These are phyloP conservation scores for Phragmites australis DNA, from an alignment of 176 grass and related monocot genomes.

Conservation along the genomic window DNA sequence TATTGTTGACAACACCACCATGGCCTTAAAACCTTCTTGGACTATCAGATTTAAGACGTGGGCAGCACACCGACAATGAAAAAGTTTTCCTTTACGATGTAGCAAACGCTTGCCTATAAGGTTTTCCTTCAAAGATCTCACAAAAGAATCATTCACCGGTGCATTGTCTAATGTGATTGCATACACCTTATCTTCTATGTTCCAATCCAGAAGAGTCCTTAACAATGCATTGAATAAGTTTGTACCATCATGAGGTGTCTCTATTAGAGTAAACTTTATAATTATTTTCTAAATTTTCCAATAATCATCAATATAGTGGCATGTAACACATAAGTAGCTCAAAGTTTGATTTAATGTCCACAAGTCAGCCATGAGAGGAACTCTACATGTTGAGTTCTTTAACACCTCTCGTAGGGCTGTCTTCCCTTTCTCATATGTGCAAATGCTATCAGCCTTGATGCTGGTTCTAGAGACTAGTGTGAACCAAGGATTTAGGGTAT, in stretches of 20 bases:
- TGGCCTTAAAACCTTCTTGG: background rate
- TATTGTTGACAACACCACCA: background rate
- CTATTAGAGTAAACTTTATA: background rate
- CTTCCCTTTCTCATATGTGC: too few relatives aligned
- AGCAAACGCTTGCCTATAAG: background rate
- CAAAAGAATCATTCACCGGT: conserved; percentile 21
- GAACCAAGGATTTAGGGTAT: too few relatives aligned
- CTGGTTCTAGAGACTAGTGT: too few relatives aligned
- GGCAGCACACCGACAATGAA: background rate
- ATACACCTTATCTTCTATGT: conserved; percentile 37
- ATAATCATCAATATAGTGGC: too few relatives aligned
- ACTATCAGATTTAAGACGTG: background rate
- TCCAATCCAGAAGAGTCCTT: conserved; percentile 14
- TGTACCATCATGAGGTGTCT: background rate
- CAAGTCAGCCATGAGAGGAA: too few relatives aligned
- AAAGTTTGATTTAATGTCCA: too few relatives aligned
- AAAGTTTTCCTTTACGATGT: background rate
- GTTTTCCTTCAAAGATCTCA: background rate
- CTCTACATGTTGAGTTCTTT: too few relatives aligned
- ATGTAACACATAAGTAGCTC: too few relatives aligned
- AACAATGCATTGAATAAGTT: background rate
- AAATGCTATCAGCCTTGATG: too few relatives aligned
- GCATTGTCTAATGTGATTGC: conserved; percentile 53
- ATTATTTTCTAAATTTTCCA: background rate
- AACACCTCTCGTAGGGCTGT: too few relatives aligned